Percentiles rank a stretch among this genome's conserved stretches.
Conservation (phyloP, 1,284 basidiomycete species). For the Vanrija sp. region DNA sequence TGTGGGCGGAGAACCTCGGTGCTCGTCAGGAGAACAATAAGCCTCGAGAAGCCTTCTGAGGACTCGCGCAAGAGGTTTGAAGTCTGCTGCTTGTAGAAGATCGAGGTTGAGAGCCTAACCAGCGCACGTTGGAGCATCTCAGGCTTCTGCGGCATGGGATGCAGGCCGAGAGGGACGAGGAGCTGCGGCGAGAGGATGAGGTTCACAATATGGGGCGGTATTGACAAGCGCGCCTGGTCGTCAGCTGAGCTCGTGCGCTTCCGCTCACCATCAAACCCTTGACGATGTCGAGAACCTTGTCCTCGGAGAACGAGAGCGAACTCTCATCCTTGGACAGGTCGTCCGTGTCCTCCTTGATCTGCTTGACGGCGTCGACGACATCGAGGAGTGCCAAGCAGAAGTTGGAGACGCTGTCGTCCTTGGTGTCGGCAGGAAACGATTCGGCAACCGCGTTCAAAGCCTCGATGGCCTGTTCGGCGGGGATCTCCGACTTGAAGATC, state of each 20-base stretch:
- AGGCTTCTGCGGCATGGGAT: constrained; percentile 29
- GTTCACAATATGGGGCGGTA: constrained; percentile 25
- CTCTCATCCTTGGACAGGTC: neutral
- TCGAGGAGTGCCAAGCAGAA: constrained; percentile 11
- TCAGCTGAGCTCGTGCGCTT: neutral
- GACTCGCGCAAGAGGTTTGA: constrained; percentile 96
- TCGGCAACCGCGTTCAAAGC: too few species aligned
- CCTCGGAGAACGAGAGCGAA: neutral
- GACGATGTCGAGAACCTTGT: constrained; percentile 5
- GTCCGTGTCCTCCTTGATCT: constrained; percentile 8
- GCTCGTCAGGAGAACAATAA: constrained; percentile 73
- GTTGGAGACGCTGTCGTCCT: neutral
- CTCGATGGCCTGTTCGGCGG: too few species aligned
- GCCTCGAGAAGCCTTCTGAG: constrained; percentile 92
- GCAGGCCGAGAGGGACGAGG: constrained; percentile 24
- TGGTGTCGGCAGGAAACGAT: neutral
- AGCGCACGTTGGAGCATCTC: constrained; percentile 22
- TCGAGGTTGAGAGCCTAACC: constrained; percentile 35
- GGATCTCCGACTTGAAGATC: too few species aligned
- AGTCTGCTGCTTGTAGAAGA: constrained; percentile 90
- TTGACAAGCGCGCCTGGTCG: constrained; percentile 1
- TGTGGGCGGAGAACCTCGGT: constrained; percentile 51
- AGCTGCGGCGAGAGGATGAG: constrained; percentile 27
- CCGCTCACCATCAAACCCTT: constrained; percentile 7
- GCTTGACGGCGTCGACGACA: constrained; percentile 14